Evolutionary conservation across 352 stramenopile genomes (phyloP).

Genomic region (Globisporangium middletonii): DNA sequence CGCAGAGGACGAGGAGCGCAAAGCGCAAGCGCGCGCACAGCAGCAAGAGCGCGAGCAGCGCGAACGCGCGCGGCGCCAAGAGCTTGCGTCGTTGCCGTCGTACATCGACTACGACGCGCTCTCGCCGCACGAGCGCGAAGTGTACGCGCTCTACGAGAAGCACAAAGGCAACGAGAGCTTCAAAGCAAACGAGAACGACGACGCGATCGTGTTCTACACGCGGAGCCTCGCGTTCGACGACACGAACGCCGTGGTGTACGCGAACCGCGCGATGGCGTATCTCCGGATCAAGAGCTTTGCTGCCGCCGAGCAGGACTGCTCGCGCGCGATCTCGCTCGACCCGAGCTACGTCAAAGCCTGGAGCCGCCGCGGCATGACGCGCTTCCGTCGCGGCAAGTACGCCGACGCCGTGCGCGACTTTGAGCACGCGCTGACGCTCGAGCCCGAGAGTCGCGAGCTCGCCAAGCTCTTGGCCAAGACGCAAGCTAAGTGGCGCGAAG

Average conservation of each 20-base stretch:
- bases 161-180: slow-evolving; percentile 94
- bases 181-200: slow-evolving; percentile 74
- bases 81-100: slow-evolving; percentile 49
- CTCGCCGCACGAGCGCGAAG: slow-evolving; percentile 35
- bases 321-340: slow-evolving; percentile 69
- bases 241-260: slow-evolving; percentile 69
- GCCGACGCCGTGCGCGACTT: slow-evolving; percentile 81
- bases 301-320: slow-evolving; percentile 84
- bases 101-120: slow-evolving; percentile 54
- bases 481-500: slow-evolving; percentile 60
- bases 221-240: slow-evolving; percentile 82
- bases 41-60: slow-evolving; percentile 32
- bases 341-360: slow-evolving; percentile 85
- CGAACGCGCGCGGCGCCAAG: slow-evolving; percentile 36
- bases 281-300: slow-evolving; percentile 81
- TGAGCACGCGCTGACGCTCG: slow-evolving; percentile 47
- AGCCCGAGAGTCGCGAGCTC: slow-evolving; percentile 71
- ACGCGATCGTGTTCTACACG: slow-evolving; percentile 86
- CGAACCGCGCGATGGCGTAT: slow-evolving; percentile 84
- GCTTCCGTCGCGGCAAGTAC: slow-evolving; percentile 85
- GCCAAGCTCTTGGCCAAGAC: slow-evolving; percentile 74
- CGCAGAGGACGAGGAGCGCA: slow-evolving; percentile 28
- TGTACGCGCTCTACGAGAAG: slow-evolving; percentile 79
- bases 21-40: slow-evolving; percentile 30
- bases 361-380: slow-evolving; percentile 81